Percentiles rank a stretch among this genome's conserved stretches.
These are phyloP conservation scores for Aspergillus pseudoterreus DNA, from an alignment of 2,329 filamentous ascomycete genomes.

Conservation along the genomic window DNA sequence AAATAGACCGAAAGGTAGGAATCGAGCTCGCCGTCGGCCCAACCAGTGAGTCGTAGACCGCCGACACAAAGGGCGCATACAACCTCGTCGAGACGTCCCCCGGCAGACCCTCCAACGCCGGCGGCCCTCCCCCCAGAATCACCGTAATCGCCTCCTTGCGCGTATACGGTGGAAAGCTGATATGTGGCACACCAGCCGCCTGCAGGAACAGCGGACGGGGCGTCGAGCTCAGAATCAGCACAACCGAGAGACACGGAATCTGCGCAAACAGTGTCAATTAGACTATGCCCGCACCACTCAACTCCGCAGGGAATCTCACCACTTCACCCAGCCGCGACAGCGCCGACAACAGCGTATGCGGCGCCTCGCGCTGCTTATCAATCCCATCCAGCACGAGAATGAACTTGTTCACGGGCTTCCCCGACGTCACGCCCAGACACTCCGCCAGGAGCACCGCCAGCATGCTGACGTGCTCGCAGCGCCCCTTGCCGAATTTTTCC, in stretches of 20 bases:
- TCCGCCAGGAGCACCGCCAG: slow-evolving; percentile 66
- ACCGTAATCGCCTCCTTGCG: slow-evolving; percentile 77
- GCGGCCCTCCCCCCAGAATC: slow-evolving; percentile 55
- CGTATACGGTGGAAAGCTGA: slow-evolving; percentile 81
- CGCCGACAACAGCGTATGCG: slow-evolving; percentile 73
- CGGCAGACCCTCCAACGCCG: slow-evolving; percentile 29
- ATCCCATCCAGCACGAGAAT: slow-evolving; percentile 84
- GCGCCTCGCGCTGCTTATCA: slow-evolving; percentile 76
- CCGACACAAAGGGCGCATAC: slow-evolving; percentile 69
- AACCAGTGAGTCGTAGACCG: slow-evolving; percentile 82
- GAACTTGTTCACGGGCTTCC: slow-evolving; percentile 53
- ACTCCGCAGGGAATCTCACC: slow-evolving; percentile 47
- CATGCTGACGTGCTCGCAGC: slow-evolving; percentile 77
- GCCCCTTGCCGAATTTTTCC: slow-evolving; percentile 49
- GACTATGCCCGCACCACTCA: background rate
- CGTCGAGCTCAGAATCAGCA: slow-evolving; percentile 69
- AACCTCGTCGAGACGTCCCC: slow-evolving; percentile 29
- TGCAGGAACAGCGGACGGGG: slow-evolving; percentile 68
- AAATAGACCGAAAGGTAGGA: slow-evolving; percentile 66
- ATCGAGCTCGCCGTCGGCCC: slow-evolving; percentile 78
- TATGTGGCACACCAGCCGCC: slow-evolving; percentile 65
- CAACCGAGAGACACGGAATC: slow-evolving; percentile 73
- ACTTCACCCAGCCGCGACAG: slow-evolving; percentile 77
- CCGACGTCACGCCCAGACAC: slow-evolving; percentile 31
- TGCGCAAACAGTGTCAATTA: slow-evolving; percentile 33